Evolutionary conservation across 345 rosid species (phyloP).

Genomic region (Theobroma cacao): DNA sequence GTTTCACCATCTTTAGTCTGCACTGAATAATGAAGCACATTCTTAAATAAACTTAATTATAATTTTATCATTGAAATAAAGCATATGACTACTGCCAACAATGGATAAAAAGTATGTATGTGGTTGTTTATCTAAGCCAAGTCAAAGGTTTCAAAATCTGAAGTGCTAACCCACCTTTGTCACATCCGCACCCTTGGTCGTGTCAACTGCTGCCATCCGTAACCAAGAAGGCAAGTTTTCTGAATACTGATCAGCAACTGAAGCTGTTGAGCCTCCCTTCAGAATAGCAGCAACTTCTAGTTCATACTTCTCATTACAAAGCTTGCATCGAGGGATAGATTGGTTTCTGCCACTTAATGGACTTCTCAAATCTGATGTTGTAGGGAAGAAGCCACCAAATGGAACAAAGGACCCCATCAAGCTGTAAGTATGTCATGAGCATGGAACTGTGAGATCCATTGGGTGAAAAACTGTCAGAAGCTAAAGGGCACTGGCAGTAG

Average conservation of each 20-base stretch:
- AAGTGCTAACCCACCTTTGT: conserved; percentile 41
- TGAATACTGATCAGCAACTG: conserved; percentile 41
- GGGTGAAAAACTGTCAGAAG: conserved; percentile 19
- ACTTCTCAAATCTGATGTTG: conserved; percentile 41
- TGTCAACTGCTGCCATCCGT: conserved; percentile 35
- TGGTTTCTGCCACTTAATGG: conserved; percentile 35
- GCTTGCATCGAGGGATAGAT: conserved; percentile 39
- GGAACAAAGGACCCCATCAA: conserved; percentile 80
- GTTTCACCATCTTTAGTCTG: conserved; percentile 53
- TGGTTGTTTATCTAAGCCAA: background rate
- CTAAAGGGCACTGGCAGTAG: conserved; percentile 1
- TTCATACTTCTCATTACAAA: conserved; percentile 58
- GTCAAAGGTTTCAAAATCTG: conserved; percentile 11
- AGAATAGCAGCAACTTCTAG: conserved; percentile 46
- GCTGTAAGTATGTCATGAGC: conserved; percentile 47
- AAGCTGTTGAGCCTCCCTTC: conserved; percentile 34
- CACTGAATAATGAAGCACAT: conserved; percentile 42
- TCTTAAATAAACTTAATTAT: conserved; percentile 35
- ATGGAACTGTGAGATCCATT: conserved; percentile 40
- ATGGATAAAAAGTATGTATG: background rate
- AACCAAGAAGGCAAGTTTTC: conserved; percentile 52
- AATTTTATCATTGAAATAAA: conserved; percentile 3
- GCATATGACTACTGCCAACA: background rate
- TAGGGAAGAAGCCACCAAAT: conserved; percentile 70
- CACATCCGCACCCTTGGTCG: conserved; percentile 28